Percentiles rank a stretch among this genome's conserved stretches.
Conservation (phyloP, 768 basidiomycete species). For the Hypsizygus marmoreus region DNA sequence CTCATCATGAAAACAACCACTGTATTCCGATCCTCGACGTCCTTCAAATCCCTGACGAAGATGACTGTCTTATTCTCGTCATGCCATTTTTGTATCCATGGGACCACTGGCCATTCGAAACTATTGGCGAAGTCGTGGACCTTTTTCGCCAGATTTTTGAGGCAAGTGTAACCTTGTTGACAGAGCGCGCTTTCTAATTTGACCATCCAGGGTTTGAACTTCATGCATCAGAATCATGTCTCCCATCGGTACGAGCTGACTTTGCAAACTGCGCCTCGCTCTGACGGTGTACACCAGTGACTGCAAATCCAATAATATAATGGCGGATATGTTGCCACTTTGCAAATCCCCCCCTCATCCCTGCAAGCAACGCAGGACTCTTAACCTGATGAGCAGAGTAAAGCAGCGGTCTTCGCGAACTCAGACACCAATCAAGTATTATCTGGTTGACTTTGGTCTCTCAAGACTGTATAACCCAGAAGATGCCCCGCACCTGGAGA, state of each 20-base stretch:
- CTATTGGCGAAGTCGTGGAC: constrained; percentile 32
- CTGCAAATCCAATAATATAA: constrained; percentile 28
- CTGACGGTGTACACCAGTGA: constrained; percentile 7
- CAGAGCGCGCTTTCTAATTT: too few relatives aligned
- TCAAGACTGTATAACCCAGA: constrained; percentile 26
- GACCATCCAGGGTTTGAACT: constrained; percentile 33
- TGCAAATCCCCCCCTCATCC: constrained; percentile 26
- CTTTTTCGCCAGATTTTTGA: constrained; percentile 30
- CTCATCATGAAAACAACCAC: constrained; percentile 29
- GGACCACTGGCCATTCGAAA: constrained; percentile 25
- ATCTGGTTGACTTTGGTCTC: constrained; percentile 33
- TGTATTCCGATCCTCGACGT: constrained; percentile 32
- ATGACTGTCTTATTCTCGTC: constrained; percentile 21
- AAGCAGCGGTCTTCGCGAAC: constrained; percentile 17
- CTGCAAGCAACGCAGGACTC: constrained; percentile 6
- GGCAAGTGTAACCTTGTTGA: too few relatives aligned
- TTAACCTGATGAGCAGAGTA: constrained; percentile 12
- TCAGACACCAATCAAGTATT: constrained; percentile 25
- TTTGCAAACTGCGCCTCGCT: not conserved
- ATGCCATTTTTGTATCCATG: constrained; percentile 27
- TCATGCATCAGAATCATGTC: constrained; percentile 34
- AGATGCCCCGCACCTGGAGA: constrained; percentile 24
- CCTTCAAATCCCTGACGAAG: constrained; percentile 22
- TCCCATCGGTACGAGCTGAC: constrained; percentile 29
- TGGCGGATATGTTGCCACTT: constrained; percentile 25